phyloP scores from a whole-genome alignment of 352 stramenopile species.

The Phytophthora pinifolia region DNA sequence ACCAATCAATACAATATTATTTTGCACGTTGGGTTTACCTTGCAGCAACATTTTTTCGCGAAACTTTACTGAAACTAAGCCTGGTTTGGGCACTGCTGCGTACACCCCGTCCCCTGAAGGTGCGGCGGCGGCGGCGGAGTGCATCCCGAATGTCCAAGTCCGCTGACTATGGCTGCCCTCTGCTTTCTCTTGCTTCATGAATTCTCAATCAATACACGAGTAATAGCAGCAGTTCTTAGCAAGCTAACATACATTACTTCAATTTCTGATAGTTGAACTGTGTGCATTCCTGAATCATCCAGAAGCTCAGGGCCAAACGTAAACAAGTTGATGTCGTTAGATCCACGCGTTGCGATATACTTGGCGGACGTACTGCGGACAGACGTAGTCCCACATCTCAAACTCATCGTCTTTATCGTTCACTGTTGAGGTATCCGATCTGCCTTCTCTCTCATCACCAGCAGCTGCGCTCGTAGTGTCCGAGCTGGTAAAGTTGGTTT shows the following conservation, averaged over 20 bases:
- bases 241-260: too few species aligned
- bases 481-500: constrained; percentile 7
- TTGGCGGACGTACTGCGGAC: constrained; percentile 41
- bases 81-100: not conserved
- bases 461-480: constrained; percentile 10
- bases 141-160: not conserved
- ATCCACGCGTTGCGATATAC: constrained; percentile 52
- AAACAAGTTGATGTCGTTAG: constrained; percentile 9
- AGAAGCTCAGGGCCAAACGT: not conserved
- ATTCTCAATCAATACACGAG: not conserved
- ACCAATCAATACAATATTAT: constrained; percentile 10
- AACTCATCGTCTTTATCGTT: constrained; percentile 30
- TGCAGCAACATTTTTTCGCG: too few species aligned
- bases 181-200: too few species aligned
- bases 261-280: too few species aligned
- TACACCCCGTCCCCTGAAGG: constrained; percentile 2
- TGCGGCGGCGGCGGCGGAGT: not conserved
- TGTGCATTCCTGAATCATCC: too few species aligned
- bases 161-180: not conserved
- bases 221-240: too few species aligned
- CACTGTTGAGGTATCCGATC: constrained; percentile 7
- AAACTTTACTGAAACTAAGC: too few species aligned
- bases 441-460: constrained; percentile 4
- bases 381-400: constrained; percentile 66
- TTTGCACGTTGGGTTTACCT: constrained; percentile 1